These are phyloP conservation scores for Beauveria sp. DNA, from an alignment of 2,329 filamentous ascomycete species.

Conservation along the genomic window DNA sequence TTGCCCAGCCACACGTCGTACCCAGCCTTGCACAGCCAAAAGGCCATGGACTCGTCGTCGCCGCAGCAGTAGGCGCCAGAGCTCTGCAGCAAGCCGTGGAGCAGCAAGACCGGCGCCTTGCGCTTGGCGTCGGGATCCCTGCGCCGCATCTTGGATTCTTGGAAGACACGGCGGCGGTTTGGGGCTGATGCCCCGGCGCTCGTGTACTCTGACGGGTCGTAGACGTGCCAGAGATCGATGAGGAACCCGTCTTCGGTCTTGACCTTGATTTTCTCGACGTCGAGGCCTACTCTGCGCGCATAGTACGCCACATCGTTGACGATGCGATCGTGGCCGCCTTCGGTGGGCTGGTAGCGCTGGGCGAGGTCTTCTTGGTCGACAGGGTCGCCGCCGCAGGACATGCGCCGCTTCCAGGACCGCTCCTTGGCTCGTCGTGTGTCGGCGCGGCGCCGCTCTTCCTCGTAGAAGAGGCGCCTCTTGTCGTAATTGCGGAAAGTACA, in stretches of 20 bases:
- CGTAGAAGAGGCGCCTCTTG: conserved; percentile 56
- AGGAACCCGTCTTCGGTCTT: conserved; percentile 93
- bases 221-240: conserved; percentile 82
- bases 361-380: conserved; percentile 33
- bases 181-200: conserved; percentile 32
- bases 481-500: conserved; percentile 54
- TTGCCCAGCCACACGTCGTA: conserved; percentile 96
- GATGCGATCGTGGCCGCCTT: conserved; percentile 73
- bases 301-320: conserved; percentile 79
- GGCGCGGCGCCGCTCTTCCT: conserved; percentile 60
- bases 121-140: conserved; percentile 35
- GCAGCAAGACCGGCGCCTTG: conserved; percentile 76
- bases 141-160: conserved; percentile 28
- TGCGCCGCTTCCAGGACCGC: conserved; percentile 51
- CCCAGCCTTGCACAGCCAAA: conserved; percentile 84
- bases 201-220: conserved; percentile 68
- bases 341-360: conserved; percentile 62
- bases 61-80: conserved; percentile 84
- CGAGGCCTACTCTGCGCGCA: conserved; percentile 76
- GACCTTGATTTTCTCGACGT: conserved; percentile 74
- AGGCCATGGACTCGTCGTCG: conserved; percentile 82
- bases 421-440: conserved; percentile 50
- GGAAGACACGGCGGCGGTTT: conserved; percentile 54
- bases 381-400: conserved; percentile 26
- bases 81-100: conserved; percentile 84